Evolutionary conservation across 331 rosid genomes (phyloP).

Genomic region (Quercus tomentella): DNA sequence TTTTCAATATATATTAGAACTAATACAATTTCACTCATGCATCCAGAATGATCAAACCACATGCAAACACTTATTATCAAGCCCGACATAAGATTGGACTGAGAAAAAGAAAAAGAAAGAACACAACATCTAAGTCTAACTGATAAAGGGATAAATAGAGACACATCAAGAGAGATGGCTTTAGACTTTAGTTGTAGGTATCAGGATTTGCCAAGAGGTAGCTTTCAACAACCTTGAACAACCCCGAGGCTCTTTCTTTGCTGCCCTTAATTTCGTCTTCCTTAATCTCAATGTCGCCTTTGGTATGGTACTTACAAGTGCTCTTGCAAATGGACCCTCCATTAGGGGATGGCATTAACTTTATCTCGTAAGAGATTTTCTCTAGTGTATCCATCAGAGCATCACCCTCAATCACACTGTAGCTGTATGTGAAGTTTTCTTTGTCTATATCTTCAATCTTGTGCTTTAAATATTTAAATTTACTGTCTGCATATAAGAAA

Average conservation of each 20-base stretch:
- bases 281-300: constrained; percentile 13
- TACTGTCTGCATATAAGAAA: not conserved
- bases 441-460: constrained; percentile 14
- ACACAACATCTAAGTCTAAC: too few species aligned
- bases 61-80: too few species aligned
- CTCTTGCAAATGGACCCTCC: constrained; percentile 31
- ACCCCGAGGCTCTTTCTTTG: constrained; percentile 17
- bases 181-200: too few species aligned
- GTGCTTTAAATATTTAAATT: constrained; percentile 19
- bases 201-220: constrained; percentile 12
- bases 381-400: not conserved
- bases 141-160: too few species aligned
- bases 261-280: constrained; percentile 27
- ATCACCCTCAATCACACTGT: constrained; percentile 35
- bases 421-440: constrained; percentile 1
- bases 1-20: too few species aligned
- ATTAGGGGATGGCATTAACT: not conserved
- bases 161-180: too few species aligned
- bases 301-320: not conserved
- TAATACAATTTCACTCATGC: too few species aligned
- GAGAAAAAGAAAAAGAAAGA: too few species aligned
- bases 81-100: too few species aligned
- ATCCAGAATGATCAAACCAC: too few species aligned
- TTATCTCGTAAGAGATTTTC: constrained; percentile 26
- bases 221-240: constrained; percentile 22